A percentile compares a stretch with the other conserved stretches of the same genome.
Evolutionary conservation across 2,329 filamentous ascomycete species (phyloP).

Genomic region (Cercospora janseana): DNA sequence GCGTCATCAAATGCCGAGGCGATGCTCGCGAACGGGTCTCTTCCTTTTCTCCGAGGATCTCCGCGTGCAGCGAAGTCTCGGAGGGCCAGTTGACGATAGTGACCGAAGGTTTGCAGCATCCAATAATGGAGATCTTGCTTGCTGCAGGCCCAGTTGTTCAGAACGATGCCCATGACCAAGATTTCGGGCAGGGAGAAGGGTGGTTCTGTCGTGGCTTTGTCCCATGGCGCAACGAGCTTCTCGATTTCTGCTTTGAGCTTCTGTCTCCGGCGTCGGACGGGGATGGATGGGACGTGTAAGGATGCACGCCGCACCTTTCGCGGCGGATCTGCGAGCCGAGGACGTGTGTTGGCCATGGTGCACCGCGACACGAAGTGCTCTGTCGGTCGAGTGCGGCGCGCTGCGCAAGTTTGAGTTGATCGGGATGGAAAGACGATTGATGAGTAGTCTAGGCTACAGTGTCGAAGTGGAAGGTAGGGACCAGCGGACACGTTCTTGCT

Average conservation of each 20-base stretch:
- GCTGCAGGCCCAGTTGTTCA: background rate
- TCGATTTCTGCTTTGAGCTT: background rate
- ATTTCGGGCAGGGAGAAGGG: constrained; percentile 11
- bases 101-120: constrained; percentile 2
- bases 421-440: too few relatives aligned
- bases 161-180: constrained; percentile 11
- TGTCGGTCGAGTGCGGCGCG: too few relatives aligned
- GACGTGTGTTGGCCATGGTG: too few relatives aligned
- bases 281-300: too few relatives aligned
- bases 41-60: background rate
- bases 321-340: too few relatives aligned
- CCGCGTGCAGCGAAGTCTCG: background rate
- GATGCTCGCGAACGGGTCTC: background rate
- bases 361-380: too few relatives aligned
- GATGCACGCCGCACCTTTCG: too few relatives aligned
- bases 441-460: too few relatives aligned
- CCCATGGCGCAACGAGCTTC: background rate
- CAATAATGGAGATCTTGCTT: constrained; percentile 1
- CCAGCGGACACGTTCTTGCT: too few relatives aligned
- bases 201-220: background rate
- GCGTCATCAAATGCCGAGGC: background rate
- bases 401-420: too few relatives aligned
- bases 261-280: background rate
- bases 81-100: background rate
- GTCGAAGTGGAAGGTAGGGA: too few relatives aligned